These are phyloP conservation scores for Coleophoma eucalyptorum DNA, from an alignment of 2,329 filamentous ascomycete genomes.

Conservation along the genomic window DNA sequence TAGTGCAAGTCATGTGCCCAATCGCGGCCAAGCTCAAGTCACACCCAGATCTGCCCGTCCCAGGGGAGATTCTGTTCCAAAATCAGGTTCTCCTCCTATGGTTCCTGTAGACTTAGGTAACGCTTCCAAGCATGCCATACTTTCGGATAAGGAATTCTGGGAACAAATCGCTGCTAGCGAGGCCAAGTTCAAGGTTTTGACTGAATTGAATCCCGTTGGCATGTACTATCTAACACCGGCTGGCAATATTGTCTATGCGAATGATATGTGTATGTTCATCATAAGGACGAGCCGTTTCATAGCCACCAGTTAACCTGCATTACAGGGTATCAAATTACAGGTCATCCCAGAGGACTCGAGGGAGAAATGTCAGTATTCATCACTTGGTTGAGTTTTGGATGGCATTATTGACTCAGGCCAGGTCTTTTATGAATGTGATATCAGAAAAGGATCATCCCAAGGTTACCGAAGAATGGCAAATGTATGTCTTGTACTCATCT, in stretches of 20 bases:
- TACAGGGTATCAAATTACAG: slow-evolving; percentile 46
- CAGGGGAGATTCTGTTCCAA: slow-evolving; percentile 9
- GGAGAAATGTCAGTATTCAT: slow-evolving; percentile 28
- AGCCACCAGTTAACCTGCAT: not conserved
- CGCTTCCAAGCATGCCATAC: too few relatives aligned
- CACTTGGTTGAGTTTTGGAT: too few relatives aligned
- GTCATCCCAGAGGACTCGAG: slow-evolving; percentile 31
- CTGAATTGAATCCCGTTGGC: slow-evolving; percentile 76
- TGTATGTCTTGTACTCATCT: too few relatives aligned
- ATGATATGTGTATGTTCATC: slow-evolving; percentile 50
- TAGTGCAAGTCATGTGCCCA: slow-evolving; percentile 34
- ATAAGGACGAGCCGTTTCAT: not conserved
- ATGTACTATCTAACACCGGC: slow-evolving; percentile 61
- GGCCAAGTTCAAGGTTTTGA: slow-evolving; percentile 75
- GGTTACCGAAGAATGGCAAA: too few relatives aligned
- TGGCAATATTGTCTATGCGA: slow-evolving; percentile 62
- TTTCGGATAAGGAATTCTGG: too few relatives aligned
- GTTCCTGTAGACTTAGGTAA: too few relatives aligned
- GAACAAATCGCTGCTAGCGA: slow-evolving; percentile 51
- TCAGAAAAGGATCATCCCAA: too few relatives aligned
- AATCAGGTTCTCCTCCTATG: not conserved
- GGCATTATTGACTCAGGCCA: too few relatives aligned
- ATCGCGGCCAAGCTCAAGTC: slow-evolving; percentile 11
- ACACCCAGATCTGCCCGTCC: slow-evolving; percentile 5
- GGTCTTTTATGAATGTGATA: too few relatives aligned